Evolutionary conservation across 805 yeast species (phyloP).

Genomic region (Candida sithepensis): DNA sequence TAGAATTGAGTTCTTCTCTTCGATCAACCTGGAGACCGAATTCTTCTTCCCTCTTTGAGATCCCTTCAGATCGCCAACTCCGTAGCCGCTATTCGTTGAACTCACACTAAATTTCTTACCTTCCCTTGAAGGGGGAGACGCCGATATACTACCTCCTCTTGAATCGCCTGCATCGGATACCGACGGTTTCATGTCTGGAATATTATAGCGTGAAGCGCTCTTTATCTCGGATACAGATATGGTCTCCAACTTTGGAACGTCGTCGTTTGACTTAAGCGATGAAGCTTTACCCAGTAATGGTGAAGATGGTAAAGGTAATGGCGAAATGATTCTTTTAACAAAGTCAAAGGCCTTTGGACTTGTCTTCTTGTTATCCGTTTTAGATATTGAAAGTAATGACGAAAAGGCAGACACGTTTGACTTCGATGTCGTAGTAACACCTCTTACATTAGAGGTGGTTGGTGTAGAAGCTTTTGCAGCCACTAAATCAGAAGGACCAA

Average conservation of each 20-base stretch:
- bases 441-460: constrained; percentile 32
- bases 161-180: background rate
- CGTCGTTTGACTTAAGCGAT: constrained; percentile 11
- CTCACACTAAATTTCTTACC: background rate
- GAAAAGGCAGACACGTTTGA: constrained; percentile 38
- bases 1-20: constrained; percentile 13
- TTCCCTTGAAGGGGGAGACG: background rate
- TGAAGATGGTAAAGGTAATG: constrained; percentile 19
- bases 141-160: background rate
- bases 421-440: constrained; percentile 33
- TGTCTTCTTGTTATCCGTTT: constrained; percentile 18
- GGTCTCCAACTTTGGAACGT: constrained; percentile 18
- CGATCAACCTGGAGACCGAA: constrained; percentile 2
- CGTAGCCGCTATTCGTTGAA: background rate
- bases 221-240: constrained; percentile 3
- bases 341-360: constrained; percentile 26
- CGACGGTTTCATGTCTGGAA: background rate
- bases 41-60: constrained; percentile 7
- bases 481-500: constrained; percentile 21
- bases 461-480: constrained; percentile 27
- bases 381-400: constrained; percentile 33
- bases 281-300: constrained; percentile 12
- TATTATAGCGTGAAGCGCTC: background rate
- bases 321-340: constrained; percentile 32
- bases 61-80: background rate